Evolutionary conservation across 352 stramenopile genomes (phyloP).

Genomic region (Phytophthora constricta): DNA sequence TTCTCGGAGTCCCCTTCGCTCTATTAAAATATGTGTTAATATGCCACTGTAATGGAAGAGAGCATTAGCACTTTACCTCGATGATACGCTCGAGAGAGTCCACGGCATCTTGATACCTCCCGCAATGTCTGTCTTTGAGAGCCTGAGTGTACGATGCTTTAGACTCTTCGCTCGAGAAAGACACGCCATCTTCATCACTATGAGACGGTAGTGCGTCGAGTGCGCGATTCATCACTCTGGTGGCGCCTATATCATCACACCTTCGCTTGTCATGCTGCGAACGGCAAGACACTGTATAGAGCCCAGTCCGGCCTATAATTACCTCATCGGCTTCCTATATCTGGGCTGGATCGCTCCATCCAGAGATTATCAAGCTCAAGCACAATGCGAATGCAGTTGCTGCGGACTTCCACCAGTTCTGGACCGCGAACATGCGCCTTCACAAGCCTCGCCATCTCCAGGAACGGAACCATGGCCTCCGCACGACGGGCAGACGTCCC

Average conservation of each 20-base stretch:
- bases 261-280: too few species aligned
- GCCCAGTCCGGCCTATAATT: background rate
- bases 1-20: conserved; percentile 57
- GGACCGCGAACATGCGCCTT: conserved; percentile 42
- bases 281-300: too few species aligned
- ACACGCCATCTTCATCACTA: conserved; percentile 9
- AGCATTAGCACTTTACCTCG: conserved; percentile 35
- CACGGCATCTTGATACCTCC: conserved; percentile 49
- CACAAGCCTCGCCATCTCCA: conserved; percentile 35
- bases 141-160: conserved; percentile 41
- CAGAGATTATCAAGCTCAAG: conserved; percentile 64
- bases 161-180: conserved; percentile 35
- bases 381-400: conserved; percentile 40
- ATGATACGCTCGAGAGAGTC: conserved; percentile 48
- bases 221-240: conserved; percentile 16
- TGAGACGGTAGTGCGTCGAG: background rate
- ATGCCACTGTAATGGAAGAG: background rate
- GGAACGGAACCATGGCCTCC: conserved; percentile 24
- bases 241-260: too few species aligned
- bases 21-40: conserved; percentile 33
- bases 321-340: background rate
- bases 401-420: conserved; percentile 53
- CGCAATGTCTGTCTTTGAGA: conserved; percentile 40
- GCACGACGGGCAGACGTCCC: conserved; percentile 44
- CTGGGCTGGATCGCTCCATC: conserved; percentile 9